Evolutionary conservation across 2,329 filamentous ascomycete genomes (phyloP), one percentile per base, ranked within the genome.

Genomic region (Colletotrichum filicis): DNA sequence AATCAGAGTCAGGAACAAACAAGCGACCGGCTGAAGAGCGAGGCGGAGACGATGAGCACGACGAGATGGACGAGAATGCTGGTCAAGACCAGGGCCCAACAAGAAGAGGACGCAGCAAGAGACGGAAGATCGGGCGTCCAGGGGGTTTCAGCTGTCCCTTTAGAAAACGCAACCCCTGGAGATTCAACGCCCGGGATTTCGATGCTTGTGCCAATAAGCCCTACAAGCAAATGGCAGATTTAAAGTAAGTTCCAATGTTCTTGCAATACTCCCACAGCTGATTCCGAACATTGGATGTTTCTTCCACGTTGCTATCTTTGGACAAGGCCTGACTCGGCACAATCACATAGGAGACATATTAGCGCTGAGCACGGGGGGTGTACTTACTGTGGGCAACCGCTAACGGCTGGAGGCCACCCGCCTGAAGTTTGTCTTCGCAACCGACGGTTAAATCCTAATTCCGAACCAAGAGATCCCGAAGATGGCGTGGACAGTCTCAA

Each of bases 101-200:
- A 8, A 42, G 22, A 14, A 37, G 32, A 26, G 57, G 57, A 14
- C 32, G 19, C 8, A 32, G 32, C 26, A 53, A 55, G 16, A 55
- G 22, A 28, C n/a, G 49, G 11, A 19, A 28, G 9, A 11, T 55
- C 24, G 57, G 30, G 30, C 16, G 37, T 3, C 14, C 2, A 42
- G 9, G 12, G 35, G 32, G 16, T 26, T 26, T 24, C n/a, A 64
- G 61, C 24, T 55, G 61, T 14, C 61, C 61, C 12, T 64, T 55
- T 11, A 22, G 61, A 55, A 64, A 64, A 37, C 61, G 61, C 12
- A 64, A 64, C 46, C 61, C 61, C 3, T 16, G 46, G 7, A 64
- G 42, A 55, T 64, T 64, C 28, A 64, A 64, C n/a, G 46, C 32
- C 8, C 61, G 61, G 16, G 49, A 64, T 9, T 30, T 32, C 22